A percentile compares a stretch with the other conserved stretches of the same genome.
Conservation (phyloP, 805 yeast species). For the Hanseniaspora singularis region DNA sequence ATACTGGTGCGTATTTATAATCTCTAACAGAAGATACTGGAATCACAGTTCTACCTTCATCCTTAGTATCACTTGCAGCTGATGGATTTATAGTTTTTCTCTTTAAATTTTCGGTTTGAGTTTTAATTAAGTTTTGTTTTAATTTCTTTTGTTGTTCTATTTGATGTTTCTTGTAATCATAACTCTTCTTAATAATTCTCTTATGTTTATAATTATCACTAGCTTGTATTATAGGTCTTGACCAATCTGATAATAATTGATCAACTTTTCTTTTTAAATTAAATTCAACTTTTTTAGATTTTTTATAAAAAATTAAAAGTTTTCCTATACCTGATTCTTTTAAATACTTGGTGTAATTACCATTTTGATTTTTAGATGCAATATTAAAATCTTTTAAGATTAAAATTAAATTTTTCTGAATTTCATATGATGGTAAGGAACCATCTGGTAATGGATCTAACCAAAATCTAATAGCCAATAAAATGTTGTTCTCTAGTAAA, state of each 20-base stretch:
- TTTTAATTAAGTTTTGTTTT: constrained; percentile 22
- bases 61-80: constrained; percentile 15
- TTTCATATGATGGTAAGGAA: constrained; percentile 92
- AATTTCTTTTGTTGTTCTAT: constrained; percentile 25
- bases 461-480: constrained; percentile 93
- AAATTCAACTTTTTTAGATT: constrained; percentile 80
- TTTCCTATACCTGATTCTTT: constrained; percentile 92
- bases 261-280: constrained; percentile 80
- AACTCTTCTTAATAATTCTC: constrained; percentile 54
- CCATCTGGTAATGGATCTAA: constrained; percentile 97
- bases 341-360: constrained; percentile 89
- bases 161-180: constrained; percentile 46
- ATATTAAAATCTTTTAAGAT: constrained; percentile 31
- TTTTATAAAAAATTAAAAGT: constrained; percentile 83
- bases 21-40: constrained; percentile 86
- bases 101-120: constrained; percentile 27
- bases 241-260: constrained; percentile 89
- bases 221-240: constrained; percentile 92
- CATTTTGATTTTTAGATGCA: constrained; percentile 55
- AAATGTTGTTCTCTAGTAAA: constrained; percentile 80
- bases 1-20: constrained; percentile 80
- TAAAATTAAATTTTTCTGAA: constrained; percentile 59
- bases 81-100: constrained; percentile 12
- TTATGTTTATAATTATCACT: constrained; percentile 89
- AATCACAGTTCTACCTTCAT: constrained; percentile 83